These are phyloP conservation scores for Miamiensis avidus DNA, from an alignment of 169 alveolate species.

Conservation along the genomic window DNA sequence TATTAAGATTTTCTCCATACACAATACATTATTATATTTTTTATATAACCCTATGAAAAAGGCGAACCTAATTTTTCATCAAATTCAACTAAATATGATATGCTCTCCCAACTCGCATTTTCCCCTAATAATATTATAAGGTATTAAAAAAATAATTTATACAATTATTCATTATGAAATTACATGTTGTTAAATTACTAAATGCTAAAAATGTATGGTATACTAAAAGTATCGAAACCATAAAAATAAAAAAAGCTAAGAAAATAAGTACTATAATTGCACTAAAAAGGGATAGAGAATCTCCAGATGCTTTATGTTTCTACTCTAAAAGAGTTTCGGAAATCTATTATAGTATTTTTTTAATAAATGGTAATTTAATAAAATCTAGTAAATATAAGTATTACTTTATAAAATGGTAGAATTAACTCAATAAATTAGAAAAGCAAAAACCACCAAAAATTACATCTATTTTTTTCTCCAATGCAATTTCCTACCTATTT, in stretches of 20 bases:
- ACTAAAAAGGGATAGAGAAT: background rate
- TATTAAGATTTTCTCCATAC: background rate
- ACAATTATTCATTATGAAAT: no score
- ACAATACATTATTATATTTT: background rate
- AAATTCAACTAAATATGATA: background rate
- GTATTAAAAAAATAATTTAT: background rate
- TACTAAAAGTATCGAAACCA: slow-evolving; percentile 35
- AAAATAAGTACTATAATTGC: background rate
- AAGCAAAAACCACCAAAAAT: slow-evolving; percentile 14
- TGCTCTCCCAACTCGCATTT: background rate
- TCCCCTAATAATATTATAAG: background rate
- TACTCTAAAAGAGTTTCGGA: background rate
- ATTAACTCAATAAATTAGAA: background rate
- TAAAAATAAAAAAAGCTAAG: slow-evolving; percentile 30
- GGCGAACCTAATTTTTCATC: background rate
- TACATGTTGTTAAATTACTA: slow-evolving; percentile 65
- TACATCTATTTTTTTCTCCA: slow-evolving; percentile 11
- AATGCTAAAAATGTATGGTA: slow-evolving; percentile 55
- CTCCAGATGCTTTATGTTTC: background rate
- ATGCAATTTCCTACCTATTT: background rate
- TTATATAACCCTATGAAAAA: background rate
- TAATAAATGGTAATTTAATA: background rate
- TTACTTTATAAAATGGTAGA: background rate
- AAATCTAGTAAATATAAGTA: background rate
- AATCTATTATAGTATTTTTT: no score